Evolutionary conservation across 2,329 filamentous ascomycete genomes (phyloP).

Genomic region (Lasiodiplodia theobromae): DNA sequence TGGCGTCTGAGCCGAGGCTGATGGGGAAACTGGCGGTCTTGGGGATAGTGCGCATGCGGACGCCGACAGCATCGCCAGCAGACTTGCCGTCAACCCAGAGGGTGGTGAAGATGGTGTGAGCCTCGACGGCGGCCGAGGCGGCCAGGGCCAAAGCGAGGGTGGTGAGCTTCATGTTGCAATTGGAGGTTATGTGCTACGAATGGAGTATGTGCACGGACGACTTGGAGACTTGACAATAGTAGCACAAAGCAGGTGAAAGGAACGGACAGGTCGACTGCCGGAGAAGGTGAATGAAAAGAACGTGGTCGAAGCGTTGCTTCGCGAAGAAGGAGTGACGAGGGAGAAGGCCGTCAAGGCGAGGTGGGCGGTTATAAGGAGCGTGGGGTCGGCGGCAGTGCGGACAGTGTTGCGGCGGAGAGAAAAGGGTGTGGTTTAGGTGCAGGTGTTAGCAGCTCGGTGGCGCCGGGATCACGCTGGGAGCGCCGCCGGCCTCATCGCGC

Average conservation of each 20-base stretch:
- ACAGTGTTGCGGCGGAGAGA: not conserved
- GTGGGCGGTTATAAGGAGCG: slow-evolving; percentile 14
- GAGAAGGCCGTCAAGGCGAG: slow-evolving; percentile 17
- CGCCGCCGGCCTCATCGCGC: slow-evolving; percentile 3
- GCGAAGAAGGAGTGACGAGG: slow-evolving; percentile 20
- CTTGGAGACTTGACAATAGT: not conserved
- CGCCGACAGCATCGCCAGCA: slow-evolving; percentile 71
- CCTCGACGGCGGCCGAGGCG: slow-evolving; percentile 31
- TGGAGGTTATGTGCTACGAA: not conserved
- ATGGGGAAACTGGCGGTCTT: slow-evolving; percentile 65
- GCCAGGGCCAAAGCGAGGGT: slow-evolving; percentile 15
- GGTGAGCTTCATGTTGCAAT: slow-evolving; percentile 16
- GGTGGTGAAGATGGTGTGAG: slow-evolving; percentile 47
- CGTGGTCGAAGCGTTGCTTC: slow-evolving; percentile 26
- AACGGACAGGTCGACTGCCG: slow-evolving; percentile 31
- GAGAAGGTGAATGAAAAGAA: slow-evolving; percentile 30
- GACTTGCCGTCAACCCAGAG: slow-evolving; percentile 44
- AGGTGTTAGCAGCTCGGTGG: not conserved
- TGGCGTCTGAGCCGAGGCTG: slow-evolving; percentile 64
- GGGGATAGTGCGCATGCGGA: slow-evolving; percentile 68
- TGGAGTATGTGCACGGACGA: not conserved
- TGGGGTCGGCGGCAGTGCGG: not conserved
- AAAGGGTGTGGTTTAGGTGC: slow-evolving; percentile 7
- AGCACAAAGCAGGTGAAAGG: slow-evolving; percentile 8
- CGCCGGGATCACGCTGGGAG: not conserved